Percentiles rank a stretch among this genome's conserved stretches.
These are phyloP conservation scores for Psilocybe cyanescens DNA, from an alignment of 768 basidiomycete species.

Conservation along the genomic window DNA sequence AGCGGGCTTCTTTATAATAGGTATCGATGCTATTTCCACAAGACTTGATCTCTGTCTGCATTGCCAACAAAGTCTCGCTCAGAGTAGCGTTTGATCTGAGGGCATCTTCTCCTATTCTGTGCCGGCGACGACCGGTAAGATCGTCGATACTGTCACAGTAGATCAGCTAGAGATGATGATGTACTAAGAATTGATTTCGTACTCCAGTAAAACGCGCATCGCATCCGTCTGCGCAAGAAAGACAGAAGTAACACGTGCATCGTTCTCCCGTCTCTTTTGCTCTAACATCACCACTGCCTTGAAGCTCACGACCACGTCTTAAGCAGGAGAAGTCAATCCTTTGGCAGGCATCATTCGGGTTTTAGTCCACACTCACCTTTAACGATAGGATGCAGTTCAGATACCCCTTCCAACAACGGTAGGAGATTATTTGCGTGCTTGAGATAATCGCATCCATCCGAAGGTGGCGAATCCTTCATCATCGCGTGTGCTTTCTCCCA, in stretches of 20 bases:
- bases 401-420: slow-evolving; percentile 3
- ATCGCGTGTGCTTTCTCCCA: slow-evolving; percentile 9
- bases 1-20: slow-evolving; percentile 22
- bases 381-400: slow-evolving; percentile 2
- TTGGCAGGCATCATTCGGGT: too few species aligned
- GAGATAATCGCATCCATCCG: slow-evolving; percentile 10
- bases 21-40: slow-evolving; percentile 28
- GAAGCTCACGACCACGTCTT: slow-evolving; percentile 8
- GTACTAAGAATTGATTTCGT: background rate
- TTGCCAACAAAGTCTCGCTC: slow-evolving; percentile 8
- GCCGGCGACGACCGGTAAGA: background rate
- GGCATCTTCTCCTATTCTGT: background rate
- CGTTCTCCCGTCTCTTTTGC: slow-evolving; percentile 20
- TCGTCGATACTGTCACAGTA: background rate
- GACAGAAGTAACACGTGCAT: slow-evolving; percentile 16
- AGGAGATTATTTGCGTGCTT: slow-evolving; percentile 12
- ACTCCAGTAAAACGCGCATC: slow-evolving; percentile 25
- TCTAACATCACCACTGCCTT: slow-evolving; percentile 19
- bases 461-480: slow-evolving; percentile 8
- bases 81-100: slow-evolving; percentile 3
- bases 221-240: slow-evolving; percentile 20
- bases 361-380: slow-evolving; percentile 3
- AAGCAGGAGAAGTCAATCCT: too few species aligned
- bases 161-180: background rate
- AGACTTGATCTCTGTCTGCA: slow-evolving; percentile 18